These are phyloP conservation scores for Chlorella sp. DNA, from an alignment of 139 green algal species.

Conservation along the genomic window DNA sequence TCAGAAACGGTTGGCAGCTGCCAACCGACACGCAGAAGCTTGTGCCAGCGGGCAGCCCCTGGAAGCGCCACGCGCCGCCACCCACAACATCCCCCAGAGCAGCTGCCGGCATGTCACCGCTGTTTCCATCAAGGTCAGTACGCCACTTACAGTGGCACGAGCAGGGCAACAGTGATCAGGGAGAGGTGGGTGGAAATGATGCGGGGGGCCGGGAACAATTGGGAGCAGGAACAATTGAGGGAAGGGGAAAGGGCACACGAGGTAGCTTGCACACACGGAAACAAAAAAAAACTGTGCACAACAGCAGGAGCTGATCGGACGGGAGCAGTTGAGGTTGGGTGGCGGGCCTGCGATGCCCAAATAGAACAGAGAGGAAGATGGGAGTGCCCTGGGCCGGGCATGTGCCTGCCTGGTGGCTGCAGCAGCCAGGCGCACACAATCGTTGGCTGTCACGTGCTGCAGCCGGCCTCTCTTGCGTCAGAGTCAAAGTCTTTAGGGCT, in stretches of 20 bases:
- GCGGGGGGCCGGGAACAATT: neutral
- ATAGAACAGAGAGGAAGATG: neutral
- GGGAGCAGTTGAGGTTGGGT: too few relatives aligned
- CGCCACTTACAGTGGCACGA: neutral
- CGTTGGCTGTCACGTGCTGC: neutral
- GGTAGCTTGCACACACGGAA: neutral
- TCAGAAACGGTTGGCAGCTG: neutral
- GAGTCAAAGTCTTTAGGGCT: constrained; percentile 39
- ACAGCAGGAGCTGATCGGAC: neutral
- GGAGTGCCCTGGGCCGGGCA: neutral
- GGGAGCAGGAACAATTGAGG: constrained; percentile 12
- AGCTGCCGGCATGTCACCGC: too few relatives aligned
- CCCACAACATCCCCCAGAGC: too few relatives aligned
- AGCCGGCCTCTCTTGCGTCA: too few relatives aligned
- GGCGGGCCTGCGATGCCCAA: neutral
- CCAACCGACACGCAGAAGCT: neutral
- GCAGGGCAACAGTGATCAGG: constrained; percentile 4
- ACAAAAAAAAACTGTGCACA: constrained; percentile 26
- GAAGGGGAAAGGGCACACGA: neutral
- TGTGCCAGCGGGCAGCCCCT: too few relatives aligned
- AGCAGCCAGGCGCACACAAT: neutral
- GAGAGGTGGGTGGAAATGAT: too few relatives aligned
- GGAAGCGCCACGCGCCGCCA: too few relatives aligned
- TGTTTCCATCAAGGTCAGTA: too few relatives aligned
- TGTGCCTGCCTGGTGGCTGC: neutral